These are phyloP conservation scores for Royoungia palumana DNA, from an alignment of 768 basidiomycete species.

Conservation along the genomic window DNA sequence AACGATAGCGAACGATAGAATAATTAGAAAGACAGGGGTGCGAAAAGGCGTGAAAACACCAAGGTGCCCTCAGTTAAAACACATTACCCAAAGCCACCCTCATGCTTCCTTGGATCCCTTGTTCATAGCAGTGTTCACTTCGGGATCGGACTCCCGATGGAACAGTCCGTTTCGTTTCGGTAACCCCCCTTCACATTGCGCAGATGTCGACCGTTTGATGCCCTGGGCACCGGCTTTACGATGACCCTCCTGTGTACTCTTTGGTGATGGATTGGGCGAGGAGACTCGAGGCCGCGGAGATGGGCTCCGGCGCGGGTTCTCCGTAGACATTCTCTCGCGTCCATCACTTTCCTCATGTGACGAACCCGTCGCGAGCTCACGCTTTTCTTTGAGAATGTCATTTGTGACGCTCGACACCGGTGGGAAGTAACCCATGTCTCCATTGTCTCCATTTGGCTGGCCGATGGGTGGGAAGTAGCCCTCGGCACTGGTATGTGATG, in stretches of 20 bases:
- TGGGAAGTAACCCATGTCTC: constrained; percentile 41
- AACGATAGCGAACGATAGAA: not conserved
- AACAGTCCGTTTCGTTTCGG: constrained; percentile 27
- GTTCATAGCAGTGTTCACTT: constrained; percentile 20
- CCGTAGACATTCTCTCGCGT: constrained; percentile 4
- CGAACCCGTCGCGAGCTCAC: constrained; percentile 1
- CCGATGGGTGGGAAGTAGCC: constrained; percentile 45
- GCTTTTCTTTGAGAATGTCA: constrained; percentile 35
- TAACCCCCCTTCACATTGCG: constrained; percentile 24
- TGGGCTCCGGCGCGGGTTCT: constrained; percentile 6
- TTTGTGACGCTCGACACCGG: constrained; percentile 34
- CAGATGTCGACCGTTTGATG: constrained; percentile 30
- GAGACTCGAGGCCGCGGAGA: constrained; percentile 6
- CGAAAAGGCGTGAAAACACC: constrained; percentile 4
- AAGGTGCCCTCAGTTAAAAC: not conserved
- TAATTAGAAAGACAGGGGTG: constrained; percentile 5
- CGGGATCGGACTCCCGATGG: constrained; percentile 32
- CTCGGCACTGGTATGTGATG: constrained; percentile 13
- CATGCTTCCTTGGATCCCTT: constrained; percentile 27
- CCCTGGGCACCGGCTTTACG: constrained; percentile 15
- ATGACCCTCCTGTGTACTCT: constrained; percentile 13
- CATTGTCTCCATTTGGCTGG: constrained; percentile 17
- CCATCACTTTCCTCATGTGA: constrained; percentile 1
- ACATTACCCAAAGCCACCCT: constrained; percentile 7
- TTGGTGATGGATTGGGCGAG: constrained; percentile 6